Base-by-base conservation (phyloP, 1,284 basidiomycete genomes). In the Ustilago loliicola region DNA sequence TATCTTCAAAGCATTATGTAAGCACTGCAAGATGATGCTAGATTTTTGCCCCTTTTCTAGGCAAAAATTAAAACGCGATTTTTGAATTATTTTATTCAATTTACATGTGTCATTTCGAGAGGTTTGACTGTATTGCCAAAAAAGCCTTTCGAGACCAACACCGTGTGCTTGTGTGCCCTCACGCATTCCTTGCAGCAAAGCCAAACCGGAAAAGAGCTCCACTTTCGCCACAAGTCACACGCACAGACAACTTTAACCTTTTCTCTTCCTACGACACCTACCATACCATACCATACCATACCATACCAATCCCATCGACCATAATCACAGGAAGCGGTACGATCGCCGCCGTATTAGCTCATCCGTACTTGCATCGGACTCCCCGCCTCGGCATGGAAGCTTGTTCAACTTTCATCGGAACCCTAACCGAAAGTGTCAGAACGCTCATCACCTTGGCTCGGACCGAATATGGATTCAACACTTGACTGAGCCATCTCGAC, bases 61-160 rank as follows among this genome's bases (percentile, higher is more conserved):
- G n/a, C n/a, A n/a, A n/a, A n/a, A n/a, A n/a, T n/a, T n/a, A n/a
- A n/a, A n/a, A n/a, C n/a, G n/a, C n/a, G n/a, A n/a, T n/a, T n/a
- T n/a, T n/a, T n/a, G n/a, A n/a, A n/a, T n/a, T n/a, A n/a, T n/a
- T n/a, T n/a, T n/a, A n/a, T n/a, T n/a, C n/a, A n/a, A n/a, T n/a
- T n/a, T n/a, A n/a, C n/a, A n/a, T n/a, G n/a, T n/a, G n/a, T n/a
- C n/a, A n/a, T n/a, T n/a, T n/a, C 11, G 40, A 48, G 40, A n/a
- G n/a, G n/a, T n/a, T n/a, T n/a, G n/a, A n/a, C n/a, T n/a, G n/a
- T n/a, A n/a, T n/a, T n/a, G n/a, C n/a, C n/a, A n/a, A n/a, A 51
- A 61, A 56, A 27, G 36, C 36, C 2, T n/a, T 34, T 29, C 29
- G 61, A 64, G 61, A 64, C 54, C 61, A 64, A 64, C 61, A 64